Conservation (phyloP, 306 rosid genomes). For the Inga oerstediana region DNA sequence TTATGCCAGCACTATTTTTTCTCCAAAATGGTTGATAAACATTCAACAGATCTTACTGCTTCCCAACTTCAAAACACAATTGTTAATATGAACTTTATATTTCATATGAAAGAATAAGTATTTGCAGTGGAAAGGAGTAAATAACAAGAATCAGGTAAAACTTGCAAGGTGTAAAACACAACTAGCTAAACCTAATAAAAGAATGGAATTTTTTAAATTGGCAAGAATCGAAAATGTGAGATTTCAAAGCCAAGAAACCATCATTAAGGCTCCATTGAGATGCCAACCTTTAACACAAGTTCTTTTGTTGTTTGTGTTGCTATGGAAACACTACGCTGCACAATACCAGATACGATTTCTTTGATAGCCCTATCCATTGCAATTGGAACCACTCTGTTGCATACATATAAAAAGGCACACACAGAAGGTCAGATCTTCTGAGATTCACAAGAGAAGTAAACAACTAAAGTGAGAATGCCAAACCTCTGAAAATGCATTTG, state of each 20-base stretch:
- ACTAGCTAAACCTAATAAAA: not conserved
- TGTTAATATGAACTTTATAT: not conserved
- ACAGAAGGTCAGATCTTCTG: conserved; percentile 21
- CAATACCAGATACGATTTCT: conserved; percentile 81
- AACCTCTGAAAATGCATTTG: conserved; percentile 93
- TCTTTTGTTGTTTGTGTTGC: conserved; percentile 99
- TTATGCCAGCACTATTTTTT: not conserved
- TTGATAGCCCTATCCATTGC: conserved; percentile 98
- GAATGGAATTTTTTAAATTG: not conserved
- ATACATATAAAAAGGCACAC: not conserved
- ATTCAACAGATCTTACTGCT: not conserved
- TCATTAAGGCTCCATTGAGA: conserved; percentile 16
- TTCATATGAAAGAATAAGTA: not conserved
- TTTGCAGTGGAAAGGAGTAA: not conserved
- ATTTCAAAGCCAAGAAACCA: not conserved
- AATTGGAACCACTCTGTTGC: conserved; percentile 76
- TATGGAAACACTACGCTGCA: conserved; percentile 97
- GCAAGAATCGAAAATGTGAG: not conserved
- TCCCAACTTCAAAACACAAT: not conserved
- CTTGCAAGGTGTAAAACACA: not conserved
- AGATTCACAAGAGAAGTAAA: conserved; percentile 24
- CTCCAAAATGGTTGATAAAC: not conserved
- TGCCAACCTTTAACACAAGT: conserved; percentile 88
- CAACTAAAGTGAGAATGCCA: conserved; percentile 28
- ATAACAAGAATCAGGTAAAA: not conserved